phyloP scores from a whole-genome alignment of 164 flowering plant species.

The Stephania japonica region DNA sequence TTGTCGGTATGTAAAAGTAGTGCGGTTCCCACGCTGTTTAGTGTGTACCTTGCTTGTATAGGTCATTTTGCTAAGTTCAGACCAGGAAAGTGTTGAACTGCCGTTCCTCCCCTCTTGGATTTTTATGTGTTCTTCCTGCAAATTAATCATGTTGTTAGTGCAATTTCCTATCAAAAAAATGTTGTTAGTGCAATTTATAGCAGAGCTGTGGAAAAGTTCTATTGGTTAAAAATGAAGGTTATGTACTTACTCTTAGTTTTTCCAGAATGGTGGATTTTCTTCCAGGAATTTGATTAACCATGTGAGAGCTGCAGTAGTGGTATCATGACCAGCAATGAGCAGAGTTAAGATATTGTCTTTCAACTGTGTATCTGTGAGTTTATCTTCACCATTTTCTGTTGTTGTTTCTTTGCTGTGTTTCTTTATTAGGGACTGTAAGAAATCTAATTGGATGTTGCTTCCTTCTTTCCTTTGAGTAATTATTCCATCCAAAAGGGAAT shows the following conservation, averaged over 20 bases:
- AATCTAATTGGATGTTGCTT: slow-evolving; percentile 34
- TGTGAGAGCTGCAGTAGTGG: slow-evolving; percentile 66
- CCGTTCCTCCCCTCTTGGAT: slow-evolving; percentile 32
- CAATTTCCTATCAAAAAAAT: too few relatives aligned
- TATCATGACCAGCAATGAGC: slow-evolving; percentile 68
- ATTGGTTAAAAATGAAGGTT: not conserved
- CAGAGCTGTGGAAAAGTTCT: not conserved
- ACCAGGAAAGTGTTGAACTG: slow-evolving; percentile 42
- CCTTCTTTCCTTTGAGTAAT: slow-evolving; percentile 44
- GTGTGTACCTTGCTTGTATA: slow-evolving; percentile 54
- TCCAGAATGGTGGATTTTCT: slow-evolving; percentile 50
- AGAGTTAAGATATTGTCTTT: slow-evolving; percentile 64
- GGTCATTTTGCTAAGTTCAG: slow-evolving; percentile 58
- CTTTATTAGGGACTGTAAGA: slow-evolving; percentile 44
- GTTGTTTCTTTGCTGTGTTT: slow-evolving; percentile 34
- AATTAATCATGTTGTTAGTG: slow-evolving; percentile 4
- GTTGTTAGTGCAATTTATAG: not conserved
- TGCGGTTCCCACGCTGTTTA: not conserved
- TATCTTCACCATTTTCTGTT: slow-evolving; percentile 32
- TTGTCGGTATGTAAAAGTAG: not conserved
- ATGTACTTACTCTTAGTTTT: slow-evolving; percentile 36
- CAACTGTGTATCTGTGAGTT: slow-evolving; percentile 52
- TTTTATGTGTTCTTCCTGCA: slow-evolving; percentile 49
- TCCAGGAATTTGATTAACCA: slow-evolving; percentile 58
- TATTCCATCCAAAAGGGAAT: slow-evolving; percentile 42